Conservation (phyloP, 129 eudicot species). For the Ambrosia artemisiifolia region DNA sequence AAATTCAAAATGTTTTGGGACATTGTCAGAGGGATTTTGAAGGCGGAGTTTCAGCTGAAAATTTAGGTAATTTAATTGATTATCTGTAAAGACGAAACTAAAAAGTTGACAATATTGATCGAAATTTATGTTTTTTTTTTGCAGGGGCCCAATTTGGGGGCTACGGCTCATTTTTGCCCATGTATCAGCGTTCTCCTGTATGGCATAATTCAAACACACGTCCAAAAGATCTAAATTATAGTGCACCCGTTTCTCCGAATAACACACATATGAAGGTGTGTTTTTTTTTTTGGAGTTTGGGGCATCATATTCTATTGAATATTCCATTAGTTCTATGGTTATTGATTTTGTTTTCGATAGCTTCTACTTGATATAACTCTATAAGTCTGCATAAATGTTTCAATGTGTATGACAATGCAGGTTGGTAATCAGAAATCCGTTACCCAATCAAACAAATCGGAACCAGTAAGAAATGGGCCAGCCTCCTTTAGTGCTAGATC, state of each 20-base stretch:
- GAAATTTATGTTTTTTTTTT: constrained; percentile 20
- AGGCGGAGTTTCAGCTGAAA: constrained; percentile 87
- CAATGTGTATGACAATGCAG: constrained; percentile 40
- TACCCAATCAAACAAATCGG: constrained; percentile 42
- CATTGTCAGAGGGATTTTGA: constrained; percentile 93
- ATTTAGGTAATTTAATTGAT: constrained; percentile 64
- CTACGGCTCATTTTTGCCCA: constrained; percentile 94
- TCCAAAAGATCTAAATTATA: constrained; percentile 39
- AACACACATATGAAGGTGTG: constrained; percentile 67
- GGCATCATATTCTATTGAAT: not conserved
- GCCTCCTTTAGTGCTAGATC: constrained; percentile 5
- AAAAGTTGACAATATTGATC: constrained; percentile 18
- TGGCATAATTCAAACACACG: constrained; percentile 59
- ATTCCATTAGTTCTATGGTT: not conserved
- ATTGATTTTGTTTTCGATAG: not conserved
- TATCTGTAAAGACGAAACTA: not conserved
- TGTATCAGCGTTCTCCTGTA: constrained; percentile 72
- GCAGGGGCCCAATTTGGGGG: constrained; percentile 90
- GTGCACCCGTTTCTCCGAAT: constrained; percentile 48
- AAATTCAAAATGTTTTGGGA: constrained; percentile 80
- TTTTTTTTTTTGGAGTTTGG: constrained; percentile 24
- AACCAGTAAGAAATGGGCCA: constrained; percentile 35
- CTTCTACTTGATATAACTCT: not conserved
- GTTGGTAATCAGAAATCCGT: constrained; percentile 45
- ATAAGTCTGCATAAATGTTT: constrained; percentile 26